Percentiles rank a stretch among this genome's conserved stretches.
Evolutionary conservation across 2,329 filamentous ascomycete genomes (phyloP).

Genomic region (Aspergillus intermedius): DNA sequence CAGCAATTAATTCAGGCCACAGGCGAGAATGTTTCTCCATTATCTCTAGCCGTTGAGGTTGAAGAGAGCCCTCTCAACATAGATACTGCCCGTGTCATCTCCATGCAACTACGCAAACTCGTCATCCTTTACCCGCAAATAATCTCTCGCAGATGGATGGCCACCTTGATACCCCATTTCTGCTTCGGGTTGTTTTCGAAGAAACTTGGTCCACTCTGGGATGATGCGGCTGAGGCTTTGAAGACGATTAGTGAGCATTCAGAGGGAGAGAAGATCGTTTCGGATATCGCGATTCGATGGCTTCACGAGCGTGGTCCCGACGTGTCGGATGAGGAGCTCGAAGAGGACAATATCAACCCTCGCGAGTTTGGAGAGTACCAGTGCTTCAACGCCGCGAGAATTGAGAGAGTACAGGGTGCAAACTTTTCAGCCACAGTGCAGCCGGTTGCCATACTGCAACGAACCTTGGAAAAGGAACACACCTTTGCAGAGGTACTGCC

Average conservation of each 20-base stretch:
- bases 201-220: slow-evolving; percentile 78
- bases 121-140: slow-evolving; percentile 57
- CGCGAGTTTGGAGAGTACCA: slow-evolving; percentile 57
- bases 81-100: slow-evolving; percentile 67
- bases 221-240: slow-evolving; percentile 69
- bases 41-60: slow-evolving; percentile 63
- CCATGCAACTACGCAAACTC: slow-evolving; percentile 80
- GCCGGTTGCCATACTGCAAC: slow-evolving; percentile 53
- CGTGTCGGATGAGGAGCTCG: slow-evolving; percentile 16
- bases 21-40: slow-evolving; percentile 40
- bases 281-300: slow-evolving; percentile 71
- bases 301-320: slow-evolving; percentile 41
- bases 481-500: slow-evolving; percentile 22
- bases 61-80: slow-evolving; percentile 74
- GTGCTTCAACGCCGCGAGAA: slow-evolving; percentile 64
- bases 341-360: slow-evolving; percentile 12
- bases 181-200: slow-evolving; percentile 86
- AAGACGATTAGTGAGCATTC: slow-evolving; percentile 66
- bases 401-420: slow-evolving; percentile 49
- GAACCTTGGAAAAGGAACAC: slow-evolving; percentile 61
- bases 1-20: slow-evolving; percentile 46
- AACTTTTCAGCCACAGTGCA: slow-evolving; percentile 50
- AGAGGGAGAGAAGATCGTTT: slow-evolving; percentile 65
- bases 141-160: slow-evolving; percentile 57
- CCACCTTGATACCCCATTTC: slow-evolving; percentile 68